Evolutionary conservation across 2,329 filamentous ascomycete species (phyloP), one percentile per base, ranked within the genome.

Genomic region (Fonsecaea pedrosoi): DNA sequence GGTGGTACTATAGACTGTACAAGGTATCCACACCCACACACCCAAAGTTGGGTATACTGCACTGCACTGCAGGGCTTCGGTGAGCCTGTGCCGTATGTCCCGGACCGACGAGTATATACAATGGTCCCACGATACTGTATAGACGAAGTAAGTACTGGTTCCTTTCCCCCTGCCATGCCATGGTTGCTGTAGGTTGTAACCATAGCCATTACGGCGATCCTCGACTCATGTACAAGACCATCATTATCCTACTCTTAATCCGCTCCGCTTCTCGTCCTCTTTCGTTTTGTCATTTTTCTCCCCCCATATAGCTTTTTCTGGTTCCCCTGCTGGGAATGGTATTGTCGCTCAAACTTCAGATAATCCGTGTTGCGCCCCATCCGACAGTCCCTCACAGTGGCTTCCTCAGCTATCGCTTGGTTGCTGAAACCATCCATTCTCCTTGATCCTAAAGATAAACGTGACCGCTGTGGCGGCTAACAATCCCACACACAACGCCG

Each of bases 391-490:
- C 38, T 45, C 2, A 15, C 12, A 2, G 4, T 6, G 6, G 4
- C 2, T 45, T n/a, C 40, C 40, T 45, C n/a, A n/a, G n/a, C 15
- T 9, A 18, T 8, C 4, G 6, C 15, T 34, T 6, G 32, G 48
- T 18, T 59, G n/a, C 40, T 53, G 54, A 34, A 67, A 71, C 77
- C 30, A 78, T 75, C 67, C 74, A 66, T 86, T 84, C 58, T 88
- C 85, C 42, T 83, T 85, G n/a, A 92, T 85, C 69, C 94, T 88
- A 73, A 92, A 89, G 4, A 81, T 90, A 82, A 97, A 96, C 78
- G 95, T 96, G 32, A 96, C 77, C 3, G 85, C 82, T 10, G 97
- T 88, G 2, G 93, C 92, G 0, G 85, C 80, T 50, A 97, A 86
- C 61, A 98, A 78, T 2, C 91, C 86, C 8, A 84, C 74, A 73